Evolutionary conservation across 495 filamentous ascomycete genomes (phyloP), one percentile per base, ranked within the genome.

Genomic region (Lasiosphaeria ovina): DNA sequence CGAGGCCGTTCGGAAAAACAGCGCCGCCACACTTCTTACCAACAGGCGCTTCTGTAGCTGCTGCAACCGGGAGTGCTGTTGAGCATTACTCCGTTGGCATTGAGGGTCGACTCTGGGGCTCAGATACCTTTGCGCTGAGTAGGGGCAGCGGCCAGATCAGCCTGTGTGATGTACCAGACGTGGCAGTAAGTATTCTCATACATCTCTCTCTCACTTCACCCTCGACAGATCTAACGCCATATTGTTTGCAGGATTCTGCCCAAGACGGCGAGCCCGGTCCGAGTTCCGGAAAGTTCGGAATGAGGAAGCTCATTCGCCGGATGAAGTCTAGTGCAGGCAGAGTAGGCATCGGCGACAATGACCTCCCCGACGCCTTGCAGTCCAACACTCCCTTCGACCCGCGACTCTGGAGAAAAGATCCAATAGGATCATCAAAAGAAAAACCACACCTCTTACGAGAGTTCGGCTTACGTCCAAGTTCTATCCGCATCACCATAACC

Each of bases 281-380:
- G 38, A 40, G 38, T 40, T 55, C 53, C 14, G 53, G 35, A 16
- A 55, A 24, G 35, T 16, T 55, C 53, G 53, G 53, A n/a, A 55
- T 55, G 53, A 34, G 36, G 16, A 55, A 55, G 53, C 53, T 55
- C 53, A 55, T 55, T 6, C 53, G 53, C n/a, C 35, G 53, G 38
- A 55, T 55, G 53, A 55, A 55, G 53, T 55, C 53, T 36, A 55
- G 38, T 6, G 16, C 38, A 34, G 53, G 53, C 53, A 55, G 35
- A 55, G 53, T 12, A 44, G 53, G 53, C 35, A 44, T 16, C 8
- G 14, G 35, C 53, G 35, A 40, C 3, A 12, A 12, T 40, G 38
- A 40, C 38, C 38, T 54, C 52, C 32, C 34, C 10, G 34, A 54
- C 32, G 38, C 38, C 35, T 54, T 42, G 12, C 24, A 42, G 53